Conservation (phyloP, 352 stramenopile genomes). For the Globisporangium okanoganense region DNA sequence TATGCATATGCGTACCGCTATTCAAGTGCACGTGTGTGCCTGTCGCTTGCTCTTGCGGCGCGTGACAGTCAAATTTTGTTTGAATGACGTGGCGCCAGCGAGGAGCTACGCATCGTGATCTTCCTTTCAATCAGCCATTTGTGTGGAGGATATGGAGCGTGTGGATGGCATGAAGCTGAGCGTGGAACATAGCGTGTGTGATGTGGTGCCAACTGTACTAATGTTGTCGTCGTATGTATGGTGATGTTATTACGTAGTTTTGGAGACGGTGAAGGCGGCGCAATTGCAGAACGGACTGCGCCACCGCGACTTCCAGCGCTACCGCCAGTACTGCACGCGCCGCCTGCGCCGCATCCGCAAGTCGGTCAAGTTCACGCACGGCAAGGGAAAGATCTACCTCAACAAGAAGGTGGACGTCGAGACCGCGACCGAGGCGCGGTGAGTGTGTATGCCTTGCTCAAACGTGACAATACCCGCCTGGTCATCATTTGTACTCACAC, state of each 20-base stretch:
- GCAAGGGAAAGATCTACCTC: constrained; percentile 81
- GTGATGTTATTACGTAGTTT: constrained; percentile 27
- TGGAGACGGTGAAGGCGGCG: constrained; percentile 87
- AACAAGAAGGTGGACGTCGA: constrained; percentile 86
- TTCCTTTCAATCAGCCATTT: neutral
- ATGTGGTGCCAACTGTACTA: neutral
- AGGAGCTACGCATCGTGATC: neutral
- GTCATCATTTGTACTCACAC: neutral
- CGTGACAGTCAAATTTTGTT: neutral
- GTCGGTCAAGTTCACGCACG: constrained; percentile 85
- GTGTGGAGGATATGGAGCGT: neutral
- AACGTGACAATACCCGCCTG: neutral
- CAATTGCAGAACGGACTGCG: constrained; percentile 89
- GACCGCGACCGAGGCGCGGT: constrained; percentile 60
- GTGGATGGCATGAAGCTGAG: neutral
- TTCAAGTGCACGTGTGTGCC: neutral
- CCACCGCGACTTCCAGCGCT: constrained; percentile 89
- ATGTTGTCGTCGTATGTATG: neutral
- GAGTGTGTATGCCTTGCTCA: constrained; percentile 1
- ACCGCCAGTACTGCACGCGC: constrained; percentile 88
- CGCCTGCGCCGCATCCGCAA: constrained; percentile 86
- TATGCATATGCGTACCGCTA: neutral
- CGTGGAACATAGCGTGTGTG: neutral
- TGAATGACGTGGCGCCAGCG: constrained; percentile 2
- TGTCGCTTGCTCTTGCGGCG: neutral